Percentiles rank a stretch among this genome's conserved stretches.
phyloP scores from a whole-genome alignment of 768 basidiomycete genomes.

The Hygrophorus pudorinus region DNA sequence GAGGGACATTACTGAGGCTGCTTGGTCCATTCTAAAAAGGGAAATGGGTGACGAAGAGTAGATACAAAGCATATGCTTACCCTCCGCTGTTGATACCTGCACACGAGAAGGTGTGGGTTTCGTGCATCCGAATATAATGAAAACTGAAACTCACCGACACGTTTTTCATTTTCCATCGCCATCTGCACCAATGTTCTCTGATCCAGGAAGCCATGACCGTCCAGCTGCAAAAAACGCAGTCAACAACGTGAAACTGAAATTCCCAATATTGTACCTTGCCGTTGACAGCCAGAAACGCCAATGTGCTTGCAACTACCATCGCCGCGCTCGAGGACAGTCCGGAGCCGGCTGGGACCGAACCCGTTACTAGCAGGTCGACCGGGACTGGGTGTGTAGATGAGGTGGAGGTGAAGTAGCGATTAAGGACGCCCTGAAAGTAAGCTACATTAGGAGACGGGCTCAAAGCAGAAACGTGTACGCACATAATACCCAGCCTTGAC shows the following conservation, averaged over 20 bases:
- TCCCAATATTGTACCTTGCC: constrained; percentile 34
- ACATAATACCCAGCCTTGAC: constrained; percentile 83
- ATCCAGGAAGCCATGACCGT: no score
- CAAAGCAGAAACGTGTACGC: constrained; percentile 16
- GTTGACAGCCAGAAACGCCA: constrained; percentile 74
- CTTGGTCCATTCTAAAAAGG: constrained; percentile 72
- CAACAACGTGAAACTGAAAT: constrained; percentile 1
- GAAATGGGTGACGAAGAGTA: constrained; percentile 7
- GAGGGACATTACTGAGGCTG: constrained; percentile 73
- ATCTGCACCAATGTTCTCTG: constrained; percentile 52
- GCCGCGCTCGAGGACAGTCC: constrained; percentile 85
- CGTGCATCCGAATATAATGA: constrained; percentile 1
- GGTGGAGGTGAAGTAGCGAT: constrained; percentile 37
- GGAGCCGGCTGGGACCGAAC: constrained; percentile 78
- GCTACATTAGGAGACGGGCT: not conserved
- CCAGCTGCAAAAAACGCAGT: constrained; percentile 9
- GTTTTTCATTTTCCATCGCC: constrained; percentile 76
- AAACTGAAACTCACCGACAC: constrained; percentile 42
- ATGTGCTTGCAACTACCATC: constrained; percentile 80
- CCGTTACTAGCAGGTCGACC: constrained; percentile 69
- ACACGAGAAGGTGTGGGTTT: not conserved
- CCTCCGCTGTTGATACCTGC: constrained; percentile 74
- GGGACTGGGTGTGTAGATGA: constrained; percentile 32
- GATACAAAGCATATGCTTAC: constrained; percentile 25
- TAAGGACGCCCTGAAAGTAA: constrained; percentile 49